phyloP scores from a whole-genome alignment of 108 stramenopile species.

The Fragilariopsis cylindrus region DNA sequence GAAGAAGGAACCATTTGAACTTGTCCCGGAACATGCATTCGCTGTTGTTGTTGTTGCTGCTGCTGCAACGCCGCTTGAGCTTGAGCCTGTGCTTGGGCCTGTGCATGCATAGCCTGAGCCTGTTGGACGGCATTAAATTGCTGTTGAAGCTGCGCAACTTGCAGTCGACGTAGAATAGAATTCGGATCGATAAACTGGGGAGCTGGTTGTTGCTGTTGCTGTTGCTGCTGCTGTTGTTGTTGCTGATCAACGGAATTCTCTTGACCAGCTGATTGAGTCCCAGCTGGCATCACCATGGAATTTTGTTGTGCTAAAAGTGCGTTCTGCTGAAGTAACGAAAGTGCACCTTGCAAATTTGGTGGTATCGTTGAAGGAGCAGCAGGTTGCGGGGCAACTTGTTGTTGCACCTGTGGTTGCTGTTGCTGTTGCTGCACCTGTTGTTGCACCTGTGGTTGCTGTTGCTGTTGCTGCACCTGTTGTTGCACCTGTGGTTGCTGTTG shows the following conservation, averaged over 20 bases:
- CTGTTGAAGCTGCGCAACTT: slow-evolving; percentile 42
- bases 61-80: slow-evolving; percentile 16
- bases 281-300: slow-evolving; percentile 23
- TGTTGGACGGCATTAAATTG: slow-evolving; percentile 42
- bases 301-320: slow-evolving; percentile 32
- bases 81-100: slow-evolving; percentile 15
- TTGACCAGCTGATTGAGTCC: slow-evolving; percentile 15
- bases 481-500: slow-evolving; percentile 28
- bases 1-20: slow-evolving; percentile 17
- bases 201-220: neutral
- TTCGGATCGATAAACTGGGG: slow-evolving; percentile 38
- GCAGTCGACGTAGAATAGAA: slow-evolving; percentile 47
- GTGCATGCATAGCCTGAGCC: slow-evolving; percentile 10
- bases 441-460: too few relatives aligned
- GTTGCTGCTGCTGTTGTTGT: neutral
- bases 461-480: slow-evolving; percentile 1
- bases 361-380: slow-evolving; percentile 10
- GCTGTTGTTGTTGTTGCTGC: slow-evolving; percentile 33
- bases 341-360: slow-evolving; percentile 27
- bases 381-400: slow-evolving; percentile 24
- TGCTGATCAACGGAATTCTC: slow-evolving; percentile 21
- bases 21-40: slow-evolving; percentile 38
- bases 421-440: neutral
- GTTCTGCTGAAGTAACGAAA: slow-evolving; percentile 27
- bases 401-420: slow-evolving; percentile 28